Evolutionary conservation across 345 rosid genomes (phyloP).

Genomic region (Bruguiera gymnorhiza): DNA sequence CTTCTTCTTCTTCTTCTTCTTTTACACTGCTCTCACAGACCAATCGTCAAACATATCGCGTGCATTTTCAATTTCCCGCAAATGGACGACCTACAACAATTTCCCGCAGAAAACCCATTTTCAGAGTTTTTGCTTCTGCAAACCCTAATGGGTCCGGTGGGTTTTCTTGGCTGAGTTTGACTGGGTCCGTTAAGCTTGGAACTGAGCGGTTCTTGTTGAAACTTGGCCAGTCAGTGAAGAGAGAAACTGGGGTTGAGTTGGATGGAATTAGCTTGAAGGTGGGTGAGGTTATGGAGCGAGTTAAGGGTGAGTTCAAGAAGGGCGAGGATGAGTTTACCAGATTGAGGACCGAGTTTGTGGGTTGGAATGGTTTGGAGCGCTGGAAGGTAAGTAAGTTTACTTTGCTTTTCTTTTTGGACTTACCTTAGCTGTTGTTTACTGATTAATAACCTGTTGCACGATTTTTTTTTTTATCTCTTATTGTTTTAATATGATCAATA

Average conservation of each 20-base stretch:
- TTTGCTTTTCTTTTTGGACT: neutral
- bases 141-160: constrained; percentile 42
- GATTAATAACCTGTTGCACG: neutral
- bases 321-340: constrained; percentile 46
- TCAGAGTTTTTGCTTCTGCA: constrained; percentile 49
- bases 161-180: constrained; percentile 55
- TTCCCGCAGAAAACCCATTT: constrained; percentile 28
- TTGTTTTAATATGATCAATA: too few relatives aligned
- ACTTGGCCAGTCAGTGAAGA: constrained; percentile 57
- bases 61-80: constrained; percentile 21
- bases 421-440: neutral
- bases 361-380: constrained; percentile 75
- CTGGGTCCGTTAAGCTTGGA: constrained; percentile 45
- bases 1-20: too few relatives aligned
- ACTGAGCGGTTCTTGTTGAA: constrained; percentile 52
- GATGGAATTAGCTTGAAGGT: constrained; percentile 41
- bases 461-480: too few relatives aligned
- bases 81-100: constrained; percentile 29
- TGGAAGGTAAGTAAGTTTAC: constrained; percentile 63
- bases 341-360: constrained; percentile 53
- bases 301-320: constrained; percentile 36
- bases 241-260: constrained; percentile 65
- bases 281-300: constrained; percentile 37
- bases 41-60: too few relatives aligned
- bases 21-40: too few relatives aligned